Evolutionary conservation across 139 green algal species (phyloP).

Genomic region (Yamagishiella unicocca): DNA sequence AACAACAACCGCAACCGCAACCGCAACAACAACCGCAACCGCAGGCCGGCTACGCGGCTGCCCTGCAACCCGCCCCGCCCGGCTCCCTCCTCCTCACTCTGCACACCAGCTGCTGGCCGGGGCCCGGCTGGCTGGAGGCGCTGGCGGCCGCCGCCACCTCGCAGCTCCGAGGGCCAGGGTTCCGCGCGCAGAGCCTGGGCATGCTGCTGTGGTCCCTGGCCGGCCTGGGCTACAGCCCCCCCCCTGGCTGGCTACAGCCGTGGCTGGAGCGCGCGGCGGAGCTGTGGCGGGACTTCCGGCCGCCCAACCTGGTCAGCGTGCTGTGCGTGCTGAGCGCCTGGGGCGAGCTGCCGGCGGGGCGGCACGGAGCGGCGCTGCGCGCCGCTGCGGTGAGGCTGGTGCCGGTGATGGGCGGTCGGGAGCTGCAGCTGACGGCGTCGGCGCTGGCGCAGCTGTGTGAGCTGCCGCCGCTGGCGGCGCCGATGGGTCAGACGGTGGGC

Average conservation of each 20-base stretch:
- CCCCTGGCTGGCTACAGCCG: slow-evolving; percentile 25
- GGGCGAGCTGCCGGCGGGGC: not conserved
- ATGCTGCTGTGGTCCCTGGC: slow-evolving; percentile 34
- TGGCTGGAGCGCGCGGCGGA: not conserved
- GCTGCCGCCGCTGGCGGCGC: slow-evolving; percentile 4
- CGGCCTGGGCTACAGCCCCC: slow-evolving; percentile 38
- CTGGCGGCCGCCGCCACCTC: not conserved
- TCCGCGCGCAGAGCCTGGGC: slow-evolving; percentile 23
- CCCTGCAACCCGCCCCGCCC: no score
- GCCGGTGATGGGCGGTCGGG: not conserved
- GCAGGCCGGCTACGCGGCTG: no score
- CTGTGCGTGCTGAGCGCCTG: slow-evolving; percentile 28
- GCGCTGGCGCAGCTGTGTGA: slow-evolving; percentile 34
- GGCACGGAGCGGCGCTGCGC: slow-evolving; percentile 5
- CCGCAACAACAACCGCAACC: not conserved
- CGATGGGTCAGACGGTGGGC: not conserved
- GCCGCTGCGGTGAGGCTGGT: not conserved
- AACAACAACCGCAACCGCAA: no score
- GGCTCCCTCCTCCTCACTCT: not conserved
- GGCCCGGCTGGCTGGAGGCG: not conserved
- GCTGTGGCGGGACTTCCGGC: slow-evolving; percentile 7
- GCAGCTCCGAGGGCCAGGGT: not conserved
- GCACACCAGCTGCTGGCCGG: slow-evolving; percentile 36
- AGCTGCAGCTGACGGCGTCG: slow-evolving; percentile 41
- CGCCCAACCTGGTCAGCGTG: slow-evolving; percentile 27